Evolutionary conservation across 768 basidiomycete genomes (phyloP), one percentile per base, ranked within the genome.

Genomic region (Termitomyces sp.): DNA sequence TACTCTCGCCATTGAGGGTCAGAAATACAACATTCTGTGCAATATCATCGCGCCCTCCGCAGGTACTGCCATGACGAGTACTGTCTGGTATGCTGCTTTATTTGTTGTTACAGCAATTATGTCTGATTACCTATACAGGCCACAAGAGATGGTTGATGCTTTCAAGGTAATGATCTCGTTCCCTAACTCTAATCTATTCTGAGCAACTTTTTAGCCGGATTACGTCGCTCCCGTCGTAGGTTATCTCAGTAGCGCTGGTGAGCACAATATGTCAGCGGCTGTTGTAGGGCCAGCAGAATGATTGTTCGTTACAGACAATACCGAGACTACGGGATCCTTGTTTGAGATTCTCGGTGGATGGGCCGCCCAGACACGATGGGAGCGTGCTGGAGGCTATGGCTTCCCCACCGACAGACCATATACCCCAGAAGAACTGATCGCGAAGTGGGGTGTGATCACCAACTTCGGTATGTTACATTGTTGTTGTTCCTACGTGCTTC

Each of bases 211-310:
- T 2, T 65, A 91, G 86, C 94, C 96, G 44, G 93, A 97, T 66
- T 96, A 80, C 67, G 85, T 98, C 54, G 93, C 96, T 3, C 96
- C 97, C 11, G 69, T 98, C 47, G 94, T 97, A 30, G 95, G 94
- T 7, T 98, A 89, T 69, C 81, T 99, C 34, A 87, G 83, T 4
- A 93, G 91, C 68, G 83, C 86, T 72, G 84, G 82, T 85, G 58
- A 33, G 69, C 8, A 49, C 16, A 1, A 7, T 61, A 22, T 15
- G 46, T 39, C 11, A 30, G 13, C 22, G 15, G 2, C 6, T 9
- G 16, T n/a, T n/a, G 36, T 20, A 20, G 22, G 8, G 33, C 7
- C 6, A 6, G 4, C 13, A 48, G n/a, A 39, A 27, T 60, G 37
- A 58, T 27, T 11, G 6, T 51, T n/a, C 9, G 62, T 52, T 31